Percentiles rank a stretch among this genome's conserved stretches.
phyloP scores from a whole-genome alignment of 192 early-diverging fungal genomes.

The Linnemannia schmuckeri region DNA sequence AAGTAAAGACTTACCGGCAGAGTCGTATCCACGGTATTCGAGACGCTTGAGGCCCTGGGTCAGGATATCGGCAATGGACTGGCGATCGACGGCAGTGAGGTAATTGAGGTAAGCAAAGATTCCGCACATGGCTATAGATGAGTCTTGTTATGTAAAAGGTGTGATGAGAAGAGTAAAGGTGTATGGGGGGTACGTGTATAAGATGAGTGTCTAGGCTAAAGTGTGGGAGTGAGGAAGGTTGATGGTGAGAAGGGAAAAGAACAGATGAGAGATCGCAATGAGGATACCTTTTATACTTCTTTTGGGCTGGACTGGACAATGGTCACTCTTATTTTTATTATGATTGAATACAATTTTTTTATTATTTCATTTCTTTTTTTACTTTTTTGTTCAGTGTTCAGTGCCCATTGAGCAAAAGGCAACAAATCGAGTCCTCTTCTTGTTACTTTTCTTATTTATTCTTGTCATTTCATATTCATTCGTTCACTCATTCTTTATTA shows the following conservation, averaged over 20 bases:
- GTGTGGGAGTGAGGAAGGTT: slow-evolving; percentile 19
- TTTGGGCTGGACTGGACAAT: not conserved
- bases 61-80: slow-evolving; percentile 90
- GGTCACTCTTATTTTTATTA: not conserved
- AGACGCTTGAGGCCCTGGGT: slow-evolving; percentile 93
- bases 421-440: not conserved
- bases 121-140: slow-evolving; percentile 72
- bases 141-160: slow-evolving; percentile 20
- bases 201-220: not conserved
- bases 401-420: not conserved
- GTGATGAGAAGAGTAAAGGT: not conserved
- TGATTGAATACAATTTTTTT: not conserved
- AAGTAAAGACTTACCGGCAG: slow-evolving; percentile 76
- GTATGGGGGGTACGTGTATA: not conserved
- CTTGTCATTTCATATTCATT: not conserved
- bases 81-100: slow-evolving; percentile 92
- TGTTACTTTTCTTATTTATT: not conserved
- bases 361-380: not conserved
- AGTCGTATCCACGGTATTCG: slow-evolving; percentile 99
- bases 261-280: slow-evolving; percentile 39
- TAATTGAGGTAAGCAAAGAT: slow-evolving; percentile 89
- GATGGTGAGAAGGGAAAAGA: slow-evolving; percentile 40
- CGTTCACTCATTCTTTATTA: not conserved
- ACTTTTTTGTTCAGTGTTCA: not conserved
- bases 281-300: slow-evolving; percentile 39